These are phyloP conservation scores for Saccharomyces hybrid DNA, from an alignment of 1,139 yeast species.

Conservation along the genomic window DNA sequence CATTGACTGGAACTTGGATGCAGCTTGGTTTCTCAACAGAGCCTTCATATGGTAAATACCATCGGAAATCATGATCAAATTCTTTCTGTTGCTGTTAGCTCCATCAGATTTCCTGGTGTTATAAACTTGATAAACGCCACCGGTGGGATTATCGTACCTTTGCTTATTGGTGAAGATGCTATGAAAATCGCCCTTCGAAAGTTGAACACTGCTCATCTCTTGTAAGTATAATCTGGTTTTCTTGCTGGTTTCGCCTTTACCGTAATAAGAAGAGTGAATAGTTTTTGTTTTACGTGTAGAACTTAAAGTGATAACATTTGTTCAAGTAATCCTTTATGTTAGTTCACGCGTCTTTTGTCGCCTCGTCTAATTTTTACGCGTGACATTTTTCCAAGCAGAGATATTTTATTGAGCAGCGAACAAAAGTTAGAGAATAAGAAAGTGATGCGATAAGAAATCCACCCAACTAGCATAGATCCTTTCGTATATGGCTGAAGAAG, in stretches of 20 bases:
- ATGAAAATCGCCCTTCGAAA: conserved; percentile 25
- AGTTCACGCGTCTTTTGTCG: not conserved
- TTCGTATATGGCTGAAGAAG: not conserved
- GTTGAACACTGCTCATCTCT: conserved; percentile 30
- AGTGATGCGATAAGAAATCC: not conserved
- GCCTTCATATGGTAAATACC: conserved; percentile 59
- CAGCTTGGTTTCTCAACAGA: conserved; percentile 52
- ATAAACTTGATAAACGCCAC: conserved; percentile 29
- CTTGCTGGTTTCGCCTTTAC: not conserved
- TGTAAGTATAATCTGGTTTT: conserved; percentile 33
- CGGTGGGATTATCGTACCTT: conserved; percentile 25
- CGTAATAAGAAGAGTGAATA: not conserved
- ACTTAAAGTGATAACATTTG: not conserved
- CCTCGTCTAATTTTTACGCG: not conserved
- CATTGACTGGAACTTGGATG: conserved; percentile 42
- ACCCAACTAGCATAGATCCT: not conserved
- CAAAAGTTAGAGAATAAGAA: not conserved
- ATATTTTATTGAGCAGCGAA: not conserved
- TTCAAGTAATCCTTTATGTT: conserved; percentile 30
- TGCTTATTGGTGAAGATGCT: conserved; percentile 24
- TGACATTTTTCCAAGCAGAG: not conserved
- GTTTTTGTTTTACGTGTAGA: not conserved
- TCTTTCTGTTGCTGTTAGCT: conserved; percentile 25
- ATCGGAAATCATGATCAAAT: conserved; percentile 46
- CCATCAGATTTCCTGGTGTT: conserved; percentile 30